Percentiles rank a stretch among this genome's conserved stretches.
Conservation (phyloP, 2,329 filamentous ascomycete species). For the Aureobasidium sp. region DNA sequence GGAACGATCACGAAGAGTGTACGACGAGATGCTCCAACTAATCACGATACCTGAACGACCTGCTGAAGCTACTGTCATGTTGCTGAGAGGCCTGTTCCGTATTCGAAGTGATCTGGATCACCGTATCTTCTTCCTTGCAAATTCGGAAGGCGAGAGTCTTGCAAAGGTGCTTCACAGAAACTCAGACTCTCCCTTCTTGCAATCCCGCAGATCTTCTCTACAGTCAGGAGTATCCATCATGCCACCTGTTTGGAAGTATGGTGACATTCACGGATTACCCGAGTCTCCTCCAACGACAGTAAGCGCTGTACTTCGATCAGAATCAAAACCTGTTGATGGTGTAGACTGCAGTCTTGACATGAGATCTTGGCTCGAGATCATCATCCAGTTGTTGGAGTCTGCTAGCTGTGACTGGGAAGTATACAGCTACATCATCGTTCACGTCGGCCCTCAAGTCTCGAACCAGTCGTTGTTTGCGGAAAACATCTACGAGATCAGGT, state of each 20-base stretch:
- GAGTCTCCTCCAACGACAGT: constrained; percentile 41
- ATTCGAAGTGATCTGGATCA: constrained; percentile 75
- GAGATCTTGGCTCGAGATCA: constrained; percentile 13
- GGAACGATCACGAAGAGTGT: constrained; percentile 4
- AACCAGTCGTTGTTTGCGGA: constrained; percentile 79
- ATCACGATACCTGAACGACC: constrained; percentile 22
- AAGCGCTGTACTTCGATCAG: constrained; percentile 44
- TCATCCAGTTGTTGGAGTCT: constrained; percentile 13
- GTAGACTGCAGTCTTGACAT: constrained; percentile 9
- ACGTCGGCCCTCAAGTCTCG: constrained; percentile 77
- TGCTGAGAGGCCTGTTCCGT: constrained; percentile 52
- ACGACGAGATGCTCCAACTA: constrained; percentile 22
- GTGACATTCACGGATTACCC: constrained; percentile 44
- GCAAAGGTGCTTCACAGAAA: constrained; percentile 51
- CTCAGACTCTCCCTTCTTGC: constrained; percentile 1
- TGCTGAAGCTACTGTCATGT: constrained; percentile 21
- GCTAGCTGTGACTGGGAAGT: constrained; percentile 58
- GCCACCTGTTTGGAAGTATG: constrained; percentile 47
- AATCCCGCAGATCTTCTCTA: constrained; percentile 7
- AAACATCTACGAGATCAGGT: constrained; percentile 64
- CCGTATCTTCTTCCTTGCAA: constrained; percentile 60
- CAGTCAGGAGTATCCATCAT: constrained; percentile 9
- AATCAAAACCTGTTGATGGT: constrained; percentile 1
- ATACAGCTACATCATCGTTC: constrained; percentile 84
- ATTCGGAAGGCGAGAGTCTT: constrained; percentile 63